Base-by-base conservation (phyloP, 202 grass and related monocot genomes). In the Schoenoplectus triqueter region DNA sequence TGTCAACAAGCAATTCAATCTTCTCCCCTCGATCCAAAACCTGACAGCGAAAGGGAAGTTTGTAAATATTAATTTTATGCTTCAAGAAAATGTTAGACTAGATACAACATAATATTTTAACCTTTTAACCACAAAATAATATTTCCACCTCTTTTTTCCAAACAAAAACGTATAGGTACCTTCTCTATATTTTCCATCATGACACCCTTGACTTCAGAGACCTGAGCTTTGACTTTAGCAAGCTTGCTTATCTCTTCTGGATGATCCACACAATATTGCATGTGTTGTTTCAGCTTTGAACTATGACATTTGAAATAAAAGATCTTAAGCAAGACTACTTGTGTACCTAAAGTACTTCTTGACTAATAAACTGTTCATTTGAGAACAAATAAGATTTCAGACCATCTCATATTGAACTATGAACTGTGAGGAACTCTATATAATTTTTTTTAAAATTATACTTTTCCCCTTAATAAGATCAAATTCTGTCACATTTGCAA, bases 131-230 rank as follows among this genome's bases (percentile, higher is more conserved):
- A 68, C 21, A 63, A 47, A 47, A 47, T 47, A 47, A 47, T 56
- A 79, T 52, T 9, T 10, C 50, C 6, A 52, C 50, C 50, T 59
- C 55, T 59, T 40, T 67, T 67, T 70, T 17, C 2, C 2, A 48
- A 6, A 62, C 2, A 11, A 49, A 88, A 7, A 46, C 61, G 31
- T 31, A 31, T 31, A 31, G 31, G 31, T 55, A 92, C 94, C 89
- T 97, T 97, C 82, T 97, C 94, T 0, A 97, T 97, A 46, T 97
- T 97, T 92, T 97, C 91, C 94, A 97, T 97, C 94, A 97, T 97
- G 2, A 97, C 94, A 62, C 94, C 94, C 51, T 97, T 97, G 17
- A 97, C 94, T 86, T 97, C 94, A 62, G 94, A 92, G 85, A 94
- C 94, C 18, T 97, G 94, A 85, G 94, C 94, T 82, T 97, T 94